Base-by-base conservation (phyloP, 2,329 filamentous ascomycete genomes). In the Dryadomyces quercus-mongolicae region DNA sequence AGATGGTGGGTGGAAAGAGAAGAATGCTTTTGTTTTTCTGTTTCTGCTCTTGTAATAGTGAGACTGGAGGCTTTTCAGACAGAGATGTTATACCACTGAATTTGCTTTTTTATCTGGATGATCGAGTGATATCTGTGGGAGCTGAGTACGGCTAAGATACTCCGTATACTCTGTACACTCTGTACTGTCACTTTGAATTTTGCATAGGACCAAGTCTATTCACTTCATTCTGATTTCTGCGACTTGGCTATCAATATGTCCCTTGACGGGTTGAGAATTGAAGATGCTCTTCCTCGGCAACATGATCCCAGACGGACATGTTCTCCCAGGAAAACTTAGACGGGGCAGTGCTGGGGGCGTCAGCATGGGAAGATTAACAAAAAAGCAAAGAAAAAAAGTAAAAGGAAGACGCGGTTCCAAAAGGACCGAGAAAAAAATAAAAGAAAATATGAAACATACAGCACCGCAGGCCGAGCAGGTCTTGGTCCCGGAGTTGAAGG, bases 391-490 rank as follows among this genome's bases (percentile, higher is more conserved):
- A n/a, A 22, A 36, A 44, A 13, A 3, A 36, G 16, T 16, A n/a
- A 1, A 38, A 45, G 16, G n/a, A n/a, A n/a, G n/a, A n/a, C n/a
- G n/a, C n/a, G n/a, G n/a, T n/a, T n/a, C n/a, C n/a, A n/a, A n/a
- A n/a, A n/a, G n/a, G n/a, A n/a, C n/a, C n/a, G n/a, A n/a, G n/a
- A n/a, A n/a, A n/a, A n/a, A n/a, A 36, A 7, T 15, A 36, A 42
- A 40, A 13, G 7, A 42, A 42, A 16, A 20, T 46, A 5, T 20
- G 21, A 38, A 38, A 71, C 78, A 62, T 71, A 82, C 78, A 62
- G 78, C 76, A 54, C 78, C 78, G 69, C 78, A 82, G 55, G 71
- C 69, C 56, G 63, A 61, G 70, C 78, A 82, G 57, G 70, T 73
- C 76, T 82, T 82, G 69, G 62, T 61, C 45, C 62, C 61, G 61